Conservation (phyloP, 2,329 filamentous ascomycete genomes). For the Exophiala dermatitidis region DNA sequence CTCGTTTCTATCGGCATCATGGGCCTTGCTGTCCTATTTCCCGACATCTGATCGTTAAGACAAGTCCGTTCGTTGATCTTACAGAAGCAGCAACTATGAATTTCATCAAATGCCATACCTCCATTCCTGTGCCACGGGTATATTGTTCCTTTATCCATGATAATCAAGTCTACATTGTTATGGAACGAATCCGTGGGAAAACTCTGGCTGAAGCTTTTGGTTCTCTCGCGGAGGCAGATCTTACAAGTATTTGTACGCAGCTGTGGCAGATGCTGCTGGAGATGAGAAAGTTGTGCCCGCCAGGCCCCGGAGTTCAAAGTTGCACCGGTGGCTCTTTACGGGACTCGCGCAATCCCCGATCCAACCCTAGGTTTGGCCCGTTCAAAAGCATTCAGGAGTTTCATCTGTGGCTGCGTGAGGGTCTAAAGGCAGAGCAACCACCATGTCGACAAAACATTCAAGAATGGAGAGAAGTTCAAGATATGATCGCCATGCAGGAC, state of each 20-base stretch:
- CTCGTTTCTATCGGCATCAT: slow-evolving; percentile 26
- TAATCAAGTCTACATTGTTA: slow-evolving; percentile 41
- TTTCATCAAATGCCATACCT: slow-evolving; percentile 38
- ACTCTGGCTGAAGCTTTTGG: slow-evolving; percentile 18
- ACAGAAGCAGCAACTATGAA: slow-evolving; percentile 38
- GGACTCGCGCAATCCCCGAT: slow-evolving; percentile 28
- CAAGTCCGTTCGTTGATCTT: slow-evolving; percentile 30
- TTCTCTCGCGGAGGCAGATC: slow-evolving; percentile 8
- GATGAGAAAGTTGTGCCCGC: slow-evolving; percentile 14
- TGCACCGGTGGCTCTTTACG: slow-evolving; percentile 25
- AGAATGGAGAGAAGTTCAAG: slow-evolving; percentile 29
- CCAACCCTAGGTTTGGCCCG: slow-evolving; percentile 29
- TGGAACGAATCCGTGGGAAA: slow-evolving; percentile 36
- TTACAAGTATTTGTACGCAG: slow-evolving; percentile 4
- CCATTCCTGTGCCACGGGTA: slow-evolving; percentile 42
- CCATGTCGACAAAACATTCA: slow-evolving; percentile 11
- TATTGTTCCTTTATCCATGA: slow-evolving; percentile 40
- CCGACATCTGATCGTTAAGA: slow-evolving; percentile 32
- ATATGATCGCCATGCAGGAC: slow-evolving; percentile 36
- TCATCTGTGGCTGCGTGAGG: slow-evolving; percentile 30
- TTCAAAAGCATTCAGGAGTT: slow-evolving; percentile 33
- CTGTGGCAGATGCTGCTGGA: slow-evolving; percentile 16
- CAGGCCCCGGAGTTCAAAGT: slow-evolving; percentile 10
- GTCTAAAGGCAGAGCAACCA: slow-evolving; percentile 25
- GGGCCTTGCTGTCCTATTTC: slow-evolving; percentile 30